Evolutionary conservation across 1,284 basidiomycete species (phyloP), one percentile per base, ranked within the genome.

Genomic region (Lentinula novae-zelandiae): DNA sequence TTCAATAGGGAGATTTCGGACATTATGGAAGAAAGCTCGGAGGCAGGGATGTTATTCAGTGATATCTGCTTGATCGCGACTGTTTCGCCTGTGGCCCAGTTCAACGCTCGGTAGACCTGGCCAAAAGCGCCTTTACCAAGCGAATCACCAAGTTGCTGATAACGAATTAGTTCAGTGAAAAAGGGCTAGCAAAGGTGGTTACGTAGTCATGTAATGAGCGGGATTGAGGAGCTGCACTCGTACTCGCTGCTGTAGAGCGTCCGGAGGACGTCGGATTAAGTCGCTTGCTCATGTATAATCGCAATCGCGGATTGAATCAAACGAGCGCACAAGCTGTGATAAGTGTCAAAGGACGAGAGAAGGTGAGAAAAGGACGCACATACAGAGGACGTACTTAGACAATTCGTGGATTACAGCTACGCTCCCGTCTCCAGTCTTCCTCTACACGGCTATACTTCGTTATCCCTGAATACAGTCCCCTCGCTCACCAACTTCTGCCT

Each of bases 11-110:
- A 56, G 7, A 56, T 56, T 56, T 56, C 54, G 27, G 54, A 56
- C 96, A 98, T 98, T 71, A 99, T 98, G 75, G 98, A 95, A 20
- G 92, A 90, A 56, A 98, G 83, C 71, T 97, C 93, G 53, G 88
- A 86, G 72, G 93, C 92, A 1, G 96, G 93, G 62, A 99, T 96
- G 73, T 95, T 95, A 72, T 87, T 89, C 63, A 99, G 79, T 69
- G 94, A 90, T 70, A 96, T 96, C 74, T 93, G 95, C 82, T 96
- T 98, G 71, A 96, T 90, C 6, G 95, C 95, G 38, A 97, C 95
- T 1, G 95, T 96, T 78, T 97, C 95, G 53, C 96, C 96, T 27
- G 94, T 97, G 40, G 90, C 90, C 88, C 94, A 98, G 72, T 98
- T 98, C 72, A 99, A 82, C 38, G 94, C 80, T 89, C 94, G 90